These are phyloP conservation scores for Pseudopyricularia cyperi DNA, from an alignment of 2,329 filamentous ascomycete genomes.

Conservation along the genomic window DNA sequence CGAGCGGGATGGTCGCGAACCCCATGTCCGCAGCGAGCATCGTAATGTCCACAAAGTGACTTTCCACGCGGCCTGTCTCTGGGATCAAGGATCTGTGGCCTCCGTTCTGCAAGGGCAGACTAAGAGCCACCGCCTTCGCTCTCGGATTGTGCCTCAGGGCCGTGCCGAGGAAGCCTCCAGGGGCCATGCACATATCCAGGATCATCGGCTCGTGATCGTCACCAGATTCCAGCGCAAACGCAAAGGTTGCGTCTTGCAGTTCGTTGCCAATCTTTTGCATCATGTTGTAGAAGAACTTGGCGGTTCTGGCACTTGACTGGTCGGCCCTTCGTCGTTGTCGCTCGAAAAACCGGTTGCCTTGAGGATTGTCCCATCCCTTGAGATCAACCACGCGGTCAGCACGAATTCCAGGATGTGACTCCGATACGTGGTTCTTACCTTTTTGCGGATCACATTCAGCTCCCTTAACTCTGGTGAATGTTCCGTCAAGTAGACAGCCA, in stretches of 20 bases:
- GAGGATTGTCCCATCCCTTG: constrained; percentile 29
- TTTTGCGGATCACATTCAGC: not conserved
- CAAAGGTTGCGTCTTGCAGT: constrained; percentile 20
- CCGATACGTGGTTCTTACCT: not conserved
- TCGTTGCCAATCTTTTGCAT: constrained; percentile 29
- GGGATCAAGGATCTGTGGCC: constrained; percentile 24
- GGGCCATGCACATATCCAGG: constrained; percentile 43
- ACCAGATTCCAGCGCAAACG: constrained; percentile 12
- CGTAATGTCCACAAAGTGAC: constrained; percentile 30
- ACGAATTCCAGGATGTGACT: not conserved
- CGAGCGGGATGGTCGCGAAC: constrained; percentile 13
- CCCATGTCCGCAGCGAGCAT: constrained; percentile 37
- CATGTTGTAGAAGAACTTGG: constrained; percentile 22
- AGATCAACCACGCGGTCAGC: not conserved
- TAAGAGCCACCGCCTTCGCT: constrained; percentile 23
- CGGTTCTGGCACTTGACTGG: constrained; percentile 7
- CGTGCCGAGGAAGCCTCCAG: constrained; percentile 33
- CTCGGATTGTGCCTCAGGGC: constrained; percentile 21
- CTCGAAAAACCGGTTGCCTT: constrained; percentile 28
- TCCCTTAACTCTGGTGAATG: not conserved
- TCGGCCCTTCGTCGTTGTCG: constrained; percentile 22
- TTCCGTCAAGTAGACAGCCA: not conserved
- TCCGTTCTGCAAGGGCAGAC: constrained; percentile 22
- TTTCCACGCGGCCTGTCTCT: constrained; percentile 5
- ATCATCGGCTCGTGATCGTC: constrained; percentile 14